Percentiles rank a stretch among this genome's conserved stretches.
Evolutionary conservation across 140 eudicot genomes (phyloP).

Genomic region (Erigeron philadelphicus): DNA sequence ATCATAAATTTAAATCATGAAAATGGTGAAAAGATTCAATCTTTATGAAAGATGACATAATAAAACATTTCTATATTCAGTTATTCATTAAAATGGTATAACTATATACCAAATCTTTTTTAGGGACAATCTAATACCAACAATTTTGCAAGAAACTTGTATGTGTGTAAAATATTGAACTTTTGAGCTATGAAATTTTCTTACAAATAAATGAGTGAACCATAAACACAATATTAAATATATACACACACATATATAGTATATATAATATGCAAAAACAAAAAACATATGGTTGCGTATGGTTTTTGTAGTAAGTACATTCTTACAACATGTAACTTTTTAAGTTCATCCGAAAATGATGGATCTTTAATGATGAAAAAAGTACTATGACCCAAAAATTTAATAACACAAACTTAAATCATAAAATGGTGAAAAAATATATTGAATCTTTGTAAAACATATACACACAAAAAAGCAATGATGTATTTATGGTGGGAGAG

Average conservation of each 20-base stretch:
- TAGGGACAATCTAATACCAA: slow-evolving; percentile 3
- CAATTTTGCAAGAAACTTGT: slow-evolving; percentile 9
- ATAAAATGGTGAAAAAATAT: slow-evolving; percentile 8
- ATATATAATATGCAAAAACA: neutral
- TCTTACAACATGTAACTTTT: slow-evolving; percentile 3
- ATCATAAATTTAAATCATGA: neutral
- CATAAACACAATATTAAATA: too few relatives aligned
- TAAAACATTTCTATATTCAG: neutral
- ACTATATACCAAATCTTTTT: neutral
- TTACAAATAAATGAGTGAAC: neutral
- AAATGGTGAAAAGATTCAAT: slow-evolving; percentile 1
- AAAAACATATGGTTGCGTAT: neutral
- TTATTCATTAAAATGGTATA: slow-evolving; percentile 4
- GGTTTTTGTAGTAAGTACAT: slow-evolving; percentile 8
- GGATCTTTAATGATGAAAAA: slow-evolving; percentile 3
- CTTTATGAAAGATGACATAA: slow-evolving; percentile 16
- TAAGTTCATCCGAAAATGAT: neutral
- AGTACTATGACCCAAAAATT: slow-evolving; percentile 15
- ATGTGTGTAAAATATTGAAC: neutral
- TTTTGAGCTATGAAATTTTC: neutral
- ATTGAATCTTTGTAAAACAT: slow-evolving; percentile 15
- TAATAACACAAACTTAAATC: neutral
- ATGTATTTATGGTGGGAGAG: slow-evolving; percentile 16
- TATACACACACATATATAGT: neutral
- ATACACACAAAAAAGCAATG: slow-evolving; percentile 10